Evolutionary conservation across 306 rosid genomes (phyloP).

Genomic region (Alnus glutinosa): DNA sequence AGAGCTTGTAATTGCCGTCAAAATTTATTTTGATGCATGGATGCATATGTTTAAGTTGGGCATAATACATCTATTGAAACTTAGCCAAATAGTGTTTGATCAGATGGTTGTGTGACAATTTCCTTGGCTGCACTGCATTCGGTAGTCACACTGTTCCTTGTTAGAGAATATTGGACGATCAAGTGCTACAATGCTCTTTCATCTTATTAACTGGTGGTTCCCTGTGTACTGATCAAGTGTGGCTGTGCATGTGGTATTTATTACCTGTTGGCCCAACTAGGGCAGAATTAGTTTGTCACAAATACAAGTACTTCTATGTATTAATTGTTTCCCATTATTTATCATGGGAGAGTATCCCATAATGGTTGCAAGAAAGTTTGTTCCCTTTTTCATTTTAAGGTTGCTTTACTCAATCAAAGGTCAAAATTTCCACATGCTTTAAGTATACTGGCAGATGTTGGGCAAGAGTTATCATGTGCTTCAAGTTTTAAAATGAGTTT

Average conservation of each 20-base stretch:
- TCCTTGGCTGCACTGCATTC: neutral
- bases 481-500: neutral
- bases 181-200: slow-evolving; percentile 1
- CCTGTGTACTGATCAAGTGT: neutral
- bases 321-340: neutral
- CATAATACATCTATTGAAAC: neutral
- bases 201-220: neutral
- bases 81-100: neutral
- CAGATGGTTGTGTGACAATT: neutral
- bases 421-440: neutral
- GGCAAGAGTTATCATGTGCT: neutral
- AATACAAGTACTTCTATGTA: neutral
- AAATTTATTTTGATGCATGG: neutral
- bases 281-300: neutral
- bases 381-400: neutral
- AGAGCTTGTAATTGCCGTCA: neutral
- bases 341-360: neutral
- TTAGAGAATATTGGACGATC: neutral
- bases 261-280: neutral
- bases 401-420: neutral
- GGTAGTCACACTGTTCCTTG: neutral
- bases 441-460: neutral
- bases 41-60: neutral
- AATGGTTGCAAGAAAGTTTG: neutral
- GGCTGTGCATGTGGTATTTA: neutral